Base-by-base conservation (phyloP, 257 asterid genomes). In the Capsicum pubescens region DNA sequence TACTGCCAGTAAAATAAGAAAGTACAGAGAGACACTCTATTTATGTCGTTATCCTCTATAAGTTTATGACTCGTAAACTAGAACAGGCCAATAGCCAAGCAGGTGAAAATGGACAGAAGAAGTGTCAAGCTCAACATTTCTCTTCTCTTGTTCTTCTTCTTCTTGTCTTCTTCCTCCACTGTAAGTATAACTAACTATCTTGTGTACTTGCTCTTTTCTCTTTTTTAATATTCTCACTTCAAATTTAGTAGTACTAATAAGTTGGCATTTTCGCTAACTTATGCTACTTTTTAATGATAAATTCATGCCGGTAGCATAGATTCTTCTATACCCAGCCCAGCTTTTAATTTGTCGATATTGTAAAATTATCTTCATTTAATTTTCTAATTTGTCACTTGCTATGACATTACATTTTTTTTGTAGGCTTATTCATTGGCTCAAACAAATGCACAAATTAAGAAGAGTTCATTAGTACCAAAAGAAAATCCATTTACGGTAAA, bases 401-500 rank as follows among this genome's bases (percentile, higher is more conserved):
- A 52, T 80, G 8, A 14, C 69, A 1, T 54, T 19, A 9, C 36
- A 55, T 46, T 12, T 81, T 58, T 82, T 67, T 80, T 86, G 90
- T 91, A 94, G 97, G 92, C 80, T 9, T 68, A 39, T 68, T 84
- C 95, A 78, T 80, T 82, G 87, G 88, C 84, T 46, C 84, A 86
- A 83, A 60, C 83, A 84, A 79, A 48, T 68, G 46, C n/a, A 76
- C 63, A 21, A 52, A 16, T 10, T 16, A 26, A 63, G 9, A 76
- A 52, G n/a, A 11, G 26, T 76, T 13, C 63, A 76, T 76, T 21
- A 19, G 3, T 7, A 76, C 81, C 86, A 9, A 91, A 91, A 59
- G 86, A 84, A 36, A 94, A 91, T 36, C 98, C 99, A 21, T 93
- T 94, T 44, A 88, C 99, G 26, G 83, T 92, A 21, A 92, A 85